Evolutionary conservation across 2,329 filamentous ascomycete species (phyloP), one percentile per base, ranked within the genome.

Genomic region (Penicillium sp.): DNA sequence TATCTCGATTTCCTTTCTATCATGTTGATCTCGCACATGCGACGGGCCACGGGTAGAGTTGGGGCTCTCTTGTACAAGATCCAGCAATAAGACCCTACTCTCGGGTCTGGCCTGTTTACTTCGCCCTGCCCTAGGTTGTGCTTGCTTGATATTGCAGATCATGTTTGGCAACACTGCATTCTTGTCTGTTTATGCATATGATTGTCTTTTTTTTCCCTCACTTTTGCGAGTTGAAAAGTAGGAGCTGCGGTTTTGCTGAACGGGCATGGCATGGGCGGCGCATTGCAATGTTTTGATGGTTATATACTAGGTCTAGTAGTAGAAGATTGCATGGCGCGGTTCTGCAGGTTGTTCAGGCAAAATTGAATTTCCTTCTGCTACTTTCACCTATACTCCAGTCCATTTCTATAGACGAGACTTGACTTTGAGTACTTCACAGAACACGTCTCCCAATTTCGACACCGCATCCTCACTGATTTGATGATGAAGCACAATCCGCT

Each of bases 401-500:
- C 8, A 26, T 1, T 15, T 47, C 13, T 26, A 47, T 19, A 35
- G 49, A 51, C 17, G 49, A 35, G 49, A 15, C 49, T 19, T 51
- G 26, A 33, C 26, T 6, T n/a, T 7, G 1, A 35, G 49, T 17
- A 19, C 49, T 22, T 55, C 38, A 22, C 38, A 26, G 53, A 56
- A 45, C 22, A 45, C 38, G 5, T 45, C 37, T 2, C 17, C 40
- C 9, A 56, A n/a, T 30, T 28, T 30, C n/a, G 53, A 22, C 1
- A 44, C 33, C 28, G 37, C 53, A n/a, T 40, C 24, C 19, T 19
- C 35, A 22, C 53, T 55, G n/a, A 55, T 55, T 17, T 55, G 53
- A 55, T 44, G 53, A 22, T 55, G 53, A 42, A 55, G 33, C 8
- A 55, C 53, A 19, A 55, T 55, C 19, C 53, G 28, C 26, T 55